Conservation (phyloP, 2,329 filamentous ascomycete species). For the Ophiosphaerella narmari region DNA sequence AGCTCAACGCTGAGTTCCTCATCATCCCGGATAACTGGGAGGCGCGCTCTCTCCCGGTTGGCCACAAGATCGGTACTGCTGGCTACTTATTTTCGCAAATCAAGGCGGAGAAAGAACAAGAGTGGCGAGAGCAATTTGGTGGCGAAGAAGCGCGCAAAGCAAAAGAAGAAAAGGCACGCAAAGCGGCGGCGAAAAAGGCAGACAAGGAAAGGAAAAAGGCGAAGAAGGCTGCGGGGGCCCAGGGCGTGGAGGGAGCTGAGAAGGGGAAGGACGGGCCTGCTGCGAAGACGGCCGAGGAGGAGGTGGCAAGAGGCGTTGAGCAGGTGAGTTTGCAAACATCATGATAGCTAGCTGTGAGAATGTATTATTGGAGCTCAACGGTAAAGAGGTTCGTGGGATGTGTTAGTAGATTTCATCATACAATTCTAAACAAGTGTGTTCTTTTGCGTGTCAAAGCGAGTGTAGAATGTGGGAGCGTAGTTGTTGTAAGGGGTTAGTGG, state of each 20-base stretch:
- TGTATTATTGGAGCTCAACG: conserved; percentile 3
- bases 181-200: conserved; percentile 61
- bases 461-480: too few species aligned
- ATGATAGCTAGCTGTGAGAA: conserved; percentile 15
- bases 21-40: conserved; percentile 61
- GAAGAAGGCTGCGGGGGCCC: conserved; percentile 62
- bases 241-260: conserved; percentile 80
- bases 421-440: too few species aligned
- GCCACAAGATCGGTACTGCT: conserved; percentile 81
- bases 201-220: conserved; percentile 67
- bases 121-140: conserved; percentile 79
- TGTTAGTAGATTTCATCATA: too few species aligned
- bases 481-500: too few species aligned
- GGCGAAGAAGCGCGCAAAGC: conserved; percentile 69
- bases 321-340: conserved; percentile 52
- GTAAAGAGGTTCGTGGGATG: background rate
- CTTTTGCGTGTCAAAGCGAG: too few species aligned
- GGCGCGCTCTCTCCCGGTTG: conserved; percentile 55
- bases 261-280: conserved; percentile 62
- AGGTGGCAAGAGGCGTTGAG: conserved; percentile 51
- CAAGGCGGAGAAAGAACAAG: conserved; percentile 77
- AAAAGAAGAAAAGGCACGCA: conserved; percentile 70
- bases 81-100: conserved; percentile 83
- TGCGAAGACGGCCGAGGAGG: conserved; percentile 48
- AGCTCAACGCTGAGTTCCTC: conserved; percentile 65